Base-by-base conservation (phyloP, 2,329 filamentous ascomycete species). In the Hymenoscyphus fraxineus region DNA sequence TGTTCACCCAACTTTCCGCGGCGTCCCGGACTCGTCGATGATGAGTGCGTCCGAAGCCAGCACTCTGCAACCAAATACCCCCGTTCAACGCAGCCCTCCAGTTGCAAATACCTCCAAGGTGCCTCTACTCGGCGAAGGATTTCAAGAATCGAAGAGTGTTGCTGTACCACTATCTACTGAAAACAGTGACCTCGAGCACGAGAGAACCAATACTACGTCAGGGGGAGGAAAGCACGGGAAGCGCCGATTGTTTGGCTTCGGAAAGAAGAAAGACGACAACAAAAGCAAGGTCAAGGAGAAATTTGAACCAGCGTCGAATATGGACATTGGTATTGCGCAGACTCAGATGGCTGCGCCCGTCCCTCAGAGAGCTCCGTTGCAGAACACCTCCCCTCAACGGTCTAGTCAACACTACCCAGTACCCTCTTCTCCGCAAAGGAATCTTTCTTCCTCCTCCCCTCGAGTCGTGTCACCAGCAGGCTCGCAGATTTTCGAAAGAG, bases 401-500 rank as follows among this genome's bases (percentile, higher is more conserved):
- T 74, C 77, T 22, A 83, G 70, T 68, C 73, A 80, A 70, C 73
- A 80, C 71, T 75, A 75, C 44, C 66, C 67, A 54, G 54, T 68
- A 58, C 75, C 81, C 12, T 85, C 88, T 15, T 80, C 86, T 0
- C 92, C 90, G 2, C 90, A 80, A 65, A 85, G 87, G 64, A 85
- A 84, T 60, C 78, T 91, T 56, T 81, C 81, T 71, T 88, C 89
- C 13, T 84, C 85, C 10, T 94, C 92, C 9, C 89, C 92, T 4
- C 84, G 90, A 59, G 78, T 93, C 56, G 85, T 89, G 61, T 96
- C 92, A 22, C 92, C 93, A 15, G 91, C 92, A 12, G 83, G 84
- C 35, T 89, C 87, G 4, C 87, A 89, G 71, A 97, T 98, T 72
- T 98, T 98, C 75, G 94, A 98, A 80, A 90, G 94, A 73, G 92